Base-by-base conservation (phyloP, 495 filamentous ascomycete genomes). In the Pyronema omphalodes region DNA sequence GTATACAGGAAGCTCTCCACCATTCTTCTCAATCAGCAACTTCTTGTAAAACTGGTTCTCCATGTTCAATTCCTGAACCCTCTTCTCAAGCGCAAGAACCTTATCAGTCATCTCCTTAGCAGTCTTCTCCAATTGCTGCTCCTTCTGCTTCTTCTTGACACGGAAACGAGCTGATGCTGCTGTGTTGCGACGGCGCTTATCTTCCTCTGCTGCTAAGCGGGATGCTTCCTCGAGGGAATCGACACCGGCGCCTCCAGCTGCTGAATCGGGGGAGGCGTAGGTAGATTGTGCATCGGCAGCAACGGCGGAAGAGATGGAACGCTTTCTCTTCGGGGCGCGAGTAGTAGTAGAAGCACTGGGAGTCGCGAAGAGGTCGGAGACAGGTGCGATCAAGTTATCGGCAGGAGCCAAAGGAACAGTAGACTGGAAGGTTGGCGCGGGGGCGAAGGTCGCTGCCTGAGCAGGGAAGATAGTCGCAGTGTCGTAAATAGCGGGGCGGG, bases 141-240 rank as follows among this genome's bases (percentile, higher is more conserved):
- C 91, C 52, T 91, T 84, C 68, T 94, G 86, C 78, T 98, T 98
- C 84, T 98, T 98, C 78, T 98, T 98, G 62, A 93, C 79, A 56
- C 91, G 86, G 78, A 98, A 98, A 55, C 91, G 84, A n/a, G 91
- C 91, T 43, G 80, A 86, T 40, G 91, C 91, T 36, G 91, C 91
- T 0, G 91, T 98, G 69, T 98, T 98, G 57, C 91, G 83, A 44
- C 89, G 81, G 7, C 91, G 86, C 69, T 95, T 95, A 68, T 98
- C 91, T 71, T 98, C 91, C 69, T 98, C 91, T 36, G 93, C 88
- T n/a, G 88, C 87, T 18, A 80, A 60, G 39, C 88, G 79, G 36
- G 88, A 75, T 57, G 78, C 69, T 62, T 86, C 82, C 66, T 86
- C 82, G 55, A 80, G 73, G 36, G 44, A 55, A 9, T 59, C 60